Percentiles rank a stretch among this genome's conserved stretches.
Conservation (phyloP, 2,329 filamentous ascomycete genomes). For the Tolypocladium guangdongense region DNA sequence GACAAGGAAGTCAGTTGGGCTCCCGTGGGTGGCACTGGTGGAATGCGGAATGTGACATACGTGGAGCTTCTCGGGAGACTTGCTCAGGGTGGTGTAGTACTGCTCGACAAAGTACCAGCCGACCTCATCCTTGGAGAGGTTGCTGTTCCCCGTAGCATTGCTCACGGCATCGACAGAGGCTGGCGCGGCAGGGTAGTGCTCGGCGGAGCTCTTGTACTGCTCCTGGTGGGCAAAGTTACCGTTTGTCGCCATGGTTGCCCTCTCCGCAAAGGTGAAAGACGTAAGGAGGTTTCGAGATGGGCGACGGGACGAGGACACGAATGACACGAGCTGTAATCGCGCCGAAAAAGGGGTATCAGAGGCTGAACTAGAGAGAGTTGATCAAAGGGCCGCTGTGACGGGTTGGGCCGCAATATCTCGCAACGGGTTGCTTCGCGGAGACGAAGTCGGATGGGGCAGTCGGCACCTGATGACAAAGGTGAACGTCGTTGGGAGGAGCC, state of each 20-base stretch:
- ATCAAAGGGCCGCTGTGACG: not conserved
- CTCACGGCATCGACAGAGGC: slow-evolving; percentile 22
- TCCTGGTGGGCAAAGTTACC: slow-evolving; percentile 38
- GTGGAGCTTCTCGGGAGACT: slow-evolving; percentile 85
- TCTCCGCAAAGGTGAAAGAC: slow-evolving; percentile 1
- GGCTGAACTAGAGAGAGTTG: not conserved
- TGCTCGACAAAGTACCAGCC: slow-evolving; percentile 99
- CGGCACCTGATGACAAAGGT: slow-evolving; percentile 8
- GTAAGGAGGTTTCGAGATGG: not conserved
- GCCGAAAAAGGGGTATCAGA: not conserved
- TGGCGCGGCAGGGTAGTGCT: slow-evolving; percentile 26
- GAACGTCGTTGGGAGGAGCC: not conserved
- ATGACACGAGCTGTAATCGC: not conserved
- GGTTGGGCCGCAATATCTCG: not conserved
- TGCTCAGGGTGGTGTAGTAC: slow-evolving; percentile 97
- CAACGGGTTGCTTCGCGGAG: not conserved
- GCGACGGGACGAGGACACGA: not conserved
- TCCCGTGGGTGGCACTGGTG: not conserved
- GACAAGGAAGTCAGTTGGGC: not conserved
- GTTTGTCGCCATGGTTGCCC: slow-evolving; percentile 43
- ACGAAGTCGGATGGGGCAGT: not conserved
- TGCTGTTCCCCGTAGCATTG: slow-evolving; percentile 27
- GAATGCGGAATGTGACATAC: slow-evolving; percentile 29
- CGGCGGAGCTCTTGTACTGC: slow-evolving; percentile 26
- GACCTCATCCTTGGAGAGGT: slow-evolving; percentile 77